These are phyloP conservation scores for Coemansia sp. DNA, from an alignment of 192 early-diverging fungal species.

Conservation along the genomic window DNA sequence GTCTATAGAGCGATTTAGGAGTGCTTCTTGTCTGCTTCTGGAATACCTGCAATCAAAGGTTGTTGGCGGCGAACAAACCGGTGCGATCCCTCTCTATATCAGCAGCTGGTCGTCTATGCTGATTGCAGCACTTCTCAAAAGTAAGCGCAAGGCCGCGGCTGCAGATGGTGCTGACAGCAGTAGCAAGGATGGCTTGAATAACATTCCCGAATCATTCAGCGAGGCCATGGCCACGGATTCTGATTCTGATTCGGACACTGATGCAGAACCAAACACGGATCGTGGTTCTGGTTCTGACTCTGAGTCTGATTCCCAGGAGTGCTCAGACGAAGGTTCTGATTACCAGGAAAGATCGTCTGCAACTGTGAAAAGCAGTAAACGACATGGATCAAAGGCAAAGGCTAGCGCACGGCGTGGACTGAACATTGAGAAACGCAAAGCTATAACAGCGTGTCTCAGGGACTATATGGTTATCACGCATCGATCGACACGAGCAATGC, in stretches of 20 bases:
- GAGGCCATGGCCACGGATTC: background rate
- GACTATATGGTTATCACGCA: slow-evolving; percentile 36
- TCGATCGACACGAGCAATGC: slow-evolving; percentile 42
- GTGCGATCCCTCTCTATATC: slow-evolving; percentile 40
- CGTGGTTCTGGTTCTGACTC: background rate
- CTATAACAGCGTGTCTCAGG: slow-evolving; percentile 39
- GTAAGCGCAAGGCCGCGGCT: background rate
- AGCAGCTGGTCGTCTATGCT: slow-evolving; percentile 43
- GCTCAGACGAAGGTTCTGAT: background rate
- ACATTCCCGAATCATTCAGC: background rate
- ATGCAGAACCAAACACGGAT: background rate
- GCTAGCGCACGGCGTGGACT: background rate
- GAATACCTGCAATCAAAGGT: slow-evolving; percentile 42
- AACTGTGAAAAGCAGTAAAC: background rate
- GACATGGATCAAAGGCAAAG: background rate
- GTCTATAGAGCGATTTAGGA: slow-evolving; percentile 22
- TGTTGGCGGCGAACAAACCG: slow-evolving; percentile 26
- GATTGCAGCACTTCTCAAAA: slow-evolving; percentile 37
- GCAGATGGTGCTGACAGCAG: background rate
- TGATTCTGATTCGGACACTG: slow-evolving; percentile 1
- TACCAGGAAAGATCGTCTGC: background rate
- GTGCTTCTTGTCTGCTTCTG: slow-evolving; percentile 18
- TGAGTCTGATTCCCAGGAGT: background rate
- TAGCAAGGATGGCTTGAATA: background rate
- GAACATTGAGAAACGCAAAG: slow-evolving; percentile 23